Evolutionary conservation across 2,329 filamentous ascomycete species (phyloP).

Genomic region (Ophiostoma sp.): DNA sequence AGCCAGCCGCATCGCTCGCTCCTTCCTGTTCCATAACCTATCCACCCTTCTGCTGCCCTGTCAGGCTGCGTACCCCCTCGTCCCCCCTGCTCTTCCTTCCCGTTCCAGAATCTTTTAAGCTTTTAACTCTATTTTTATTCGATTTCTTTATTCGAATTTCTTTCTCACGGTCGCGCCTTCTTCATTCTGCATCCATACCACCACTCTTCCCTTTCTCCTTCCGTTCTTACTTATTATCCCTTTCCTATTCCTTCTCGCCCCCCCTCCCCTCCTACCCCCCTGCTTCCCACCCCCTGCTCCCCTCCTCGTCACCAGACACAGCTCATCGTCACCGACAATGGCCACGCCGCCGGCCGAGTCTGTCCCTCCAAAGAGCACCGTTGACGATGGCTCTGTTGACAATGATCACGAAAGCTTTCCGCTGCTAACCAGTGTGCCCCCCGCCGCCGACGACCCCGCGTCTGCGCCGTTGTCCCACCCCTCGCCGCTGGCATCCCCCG

Average conservation of each 20-base stretch:
- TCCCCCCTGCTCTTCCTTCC: neutral
- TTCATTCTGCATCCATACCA: neutral
- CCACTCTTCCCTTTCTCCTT: neutral
- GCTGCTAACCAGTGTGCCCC: neutral
- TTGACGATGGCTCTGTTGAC: neutral
- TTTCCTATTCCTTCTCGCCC: neutral
- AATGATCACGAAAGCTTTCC: neutral
- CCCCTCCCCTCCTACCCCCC: no score
- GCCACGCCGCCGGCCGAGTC: neutral
- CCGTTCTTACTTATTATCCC: neutral
- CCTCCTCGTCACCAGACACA: neutral
- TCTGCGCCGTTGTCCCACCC: neutral
- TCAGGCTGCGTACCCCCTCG: constrained; percentile 1
- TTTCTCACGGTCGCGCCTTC: constrained; percentile 1
- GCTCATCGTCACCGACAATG: neutral
- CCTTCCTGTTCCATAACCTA: neutral
- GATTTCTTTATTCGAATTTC: neutral
- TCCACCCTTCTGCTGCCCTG: neutral
- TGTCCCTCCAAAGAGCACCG: neutral
- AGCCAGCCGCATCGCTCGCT: neutral
- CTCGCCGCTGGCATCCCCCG: neutral
- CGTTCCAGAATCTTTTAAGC: constrained; percentile 5
- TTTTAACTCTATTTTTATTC: neutral
- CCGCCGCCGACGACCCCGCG: neutral
- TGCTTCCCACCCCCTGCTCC: neutral